A percentile compares a stretch with the other conserved stretches of the same genome.
phyloP scores from a whole-genome alignment of 2,329 filamentous ascomycete genomes.

The Xylariales sp. region DNA sequence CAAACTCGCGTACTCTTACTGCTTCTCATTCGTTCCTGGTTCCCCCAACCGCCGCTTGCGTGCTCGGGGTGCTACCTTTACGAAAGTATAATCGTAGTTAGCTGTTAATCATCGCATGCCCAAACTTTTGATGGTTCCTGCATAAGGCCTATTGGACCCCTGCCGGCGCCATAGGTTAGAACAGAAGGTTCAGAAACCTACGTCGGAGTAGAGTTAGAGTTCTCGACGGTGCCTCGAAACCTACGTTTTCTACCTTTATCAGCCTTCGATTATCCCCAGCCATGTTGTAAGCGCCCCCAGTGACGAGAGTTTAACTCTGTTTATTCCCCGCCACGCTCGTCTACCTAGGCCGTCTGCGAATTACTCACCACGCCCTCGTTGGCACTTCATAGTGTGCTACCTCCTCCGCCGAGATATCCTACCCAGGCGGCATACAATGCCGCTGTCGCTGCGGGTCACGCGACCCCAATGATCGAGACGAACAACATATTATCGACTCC shows the following conservation, averaged over 20 bases:
- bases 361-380: constrained; percentile 34
- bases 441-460: constrained; percentile 73
- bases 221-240: constrained; percentile 1
- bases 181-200: constrained; percentile 1
- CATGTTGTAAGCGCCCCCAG: constrained; percentile 47
- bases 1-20: not conserved
- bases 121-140: constrained; percentile 3
- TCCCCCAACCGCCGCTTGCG: not conserved
- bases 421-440: constrained; percentile 78
- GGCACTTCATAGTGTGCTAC: constrained; percentile 73
- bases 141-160: constrained; percentile 5
- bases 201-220: not conserved
- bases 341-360: not conserved
- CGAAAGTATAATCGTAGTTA: not conserved
- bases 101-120: constrained; percentile 11
- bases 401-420: constrained; percentile 87
- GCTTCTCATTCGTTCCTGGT: not conserved
- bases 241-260: not conserved
- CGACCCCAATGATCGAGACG: constrained; percentile 86
- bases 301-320: constrained; percentile 6
- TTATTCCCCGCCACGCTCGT: not conserved
- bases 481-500: constrained; percentile 89
- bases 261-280: constrained; percentile 15
- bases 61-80: not conserved
- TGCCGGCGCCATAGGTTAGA: constrained; percentile 4